phyloP scores from a whole-genome alignment of 805 yeast genomes.

The Schwanniomyces polymorphus region DNA sequence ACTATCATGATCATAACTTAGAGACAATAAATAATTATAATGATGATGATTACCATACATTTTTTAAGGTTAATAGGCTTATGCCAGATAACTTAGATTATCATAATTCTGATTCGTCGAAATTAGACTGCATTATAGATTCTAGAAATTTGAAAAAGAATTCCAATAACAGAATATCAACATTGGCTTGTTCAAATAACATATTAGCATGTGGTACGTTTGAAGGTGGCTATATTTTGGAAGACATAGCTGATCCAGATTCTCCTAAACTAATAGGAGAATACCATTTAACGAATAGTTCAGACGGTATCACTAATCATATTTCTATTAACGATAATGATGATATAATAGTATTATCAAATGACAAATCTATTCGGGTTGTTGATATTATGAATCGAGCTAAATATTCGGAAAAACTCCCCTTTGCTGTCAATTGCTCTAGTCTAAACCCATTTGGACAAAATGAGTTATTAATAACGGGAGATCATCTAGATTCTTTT shows the following conservation, averaged over 20 bases:
- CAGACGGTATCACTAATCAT: conserved; percentile 55
- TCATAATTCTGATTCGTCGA: conserved; percentile 18
- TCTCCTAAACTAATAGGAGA: conserved; percentile 25
- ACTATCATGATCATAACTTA: conserved; percentile 28
- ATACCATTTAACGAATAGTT: conserved; percentile 38
- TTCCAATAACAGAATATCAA: conserved; percentile 45
- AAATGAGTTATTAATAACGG: conserved; percentile 46
- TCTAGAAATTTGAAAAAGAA: conserved; percentile 26
- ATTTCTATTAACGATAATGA: conserved; percentile 32
- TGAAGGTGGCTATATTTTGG: conserved; percentile 48
- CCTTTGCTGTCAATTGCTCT: conserved; percentile 53
- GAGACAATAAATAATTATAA: conserved; percentile 22
- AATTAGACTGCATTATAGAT: conserved; percentile 39
- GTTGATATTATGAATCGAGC: conserved; percentile 32
- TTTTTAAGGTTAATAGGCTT: conserved; percentile 36
- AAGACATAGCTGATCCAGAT: conserved; percentile 28
- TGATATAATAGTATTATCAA: conserved; percentile 47
- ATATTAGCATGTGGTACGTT: conserved; percentile 54
- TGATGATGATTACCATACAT: conserved; percentile 28
- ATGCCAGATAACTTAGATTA: conserved; percentile 23
- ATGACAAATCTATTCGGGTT: conserved; percentile 45
- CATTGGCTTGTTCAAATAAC: conserved; percentile 43
- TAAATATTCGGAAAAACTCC: conserved; percentile 20
- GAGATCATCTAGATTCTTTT: conserved; percentile 46
- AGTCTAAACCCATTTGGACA: conserved; percentile 39